A percentile compares a stretch with the other conserved stretches of the same genome.
These are phyloP conservation scores for Phytophthora multivora DNA, from an alignment of 352 stramenopile species.

Conservation along the genomic window DNA sequence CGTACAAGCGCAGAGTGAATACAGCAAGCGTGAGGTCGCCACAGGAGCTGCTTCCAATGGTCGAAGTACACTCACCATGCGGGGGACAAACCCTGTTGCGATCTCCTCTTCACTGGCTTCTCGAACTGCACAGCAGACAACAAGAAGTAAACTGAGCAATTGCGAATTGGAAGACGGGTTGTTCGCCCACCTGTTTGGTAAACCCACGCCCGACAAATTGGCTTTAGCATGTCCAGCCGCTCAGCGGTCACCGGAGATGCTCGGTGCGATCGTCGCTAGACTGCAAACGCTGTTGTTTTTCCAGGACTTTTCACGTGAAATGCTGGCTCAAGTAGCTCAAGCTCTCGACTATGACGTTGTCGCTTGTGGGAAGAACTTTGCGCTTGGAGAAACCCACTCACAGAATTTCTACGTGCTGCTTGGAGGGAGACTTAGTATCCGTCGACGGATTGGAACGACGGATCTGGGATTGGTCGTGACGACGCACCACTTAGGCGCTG, in stretches of 20 bases:
- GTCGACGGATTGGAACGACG: conserved; percentile 49
- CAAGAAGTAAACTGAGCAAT: conserved; percentile 21
- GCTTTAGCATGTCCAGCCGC: conserved; percentile 53
- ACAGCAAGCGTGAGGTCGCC: conserved; percentile 45
- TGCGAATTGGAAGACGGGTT: conserved; percentile 62
- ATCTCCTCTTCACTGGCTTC: neutral
- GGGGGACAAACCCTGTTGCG: neutral
- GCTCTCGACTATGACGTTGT: conserved; percentile 76
- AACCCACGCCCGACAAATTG: conserved; percentile 65
- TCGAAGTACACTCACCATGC: conserved; percentile 34
- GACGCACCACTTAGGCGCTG: conserved; percentile 64
- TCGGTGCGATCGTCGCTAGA: conserved; percentile 50
- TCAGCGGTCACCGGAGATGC: conserved; percentile 47
- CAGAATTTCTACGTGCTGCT: conserved; percentile 76
- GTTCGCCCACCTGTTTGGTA: conserved; percentile 71
- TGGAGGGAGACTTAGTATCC: conserved; percentile 58
- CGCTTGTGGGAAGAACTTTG: conserved; percentile 61
- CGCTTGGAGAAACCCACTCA: conserved; percentile 57
- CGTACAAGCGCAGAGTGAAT: conserved; percentile 52
- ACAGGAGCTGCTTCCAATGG: conserved; percentile 1
- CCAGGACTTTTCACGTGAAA: conserved; percentile 57
- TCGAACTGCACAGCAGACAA: conserved; percentile 12
- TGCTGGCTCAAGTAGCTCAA: conserved; percentile 48
- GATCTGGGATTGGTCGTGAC: conserved; percentile 68
- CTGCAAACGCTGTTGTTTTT: conserved; percentile 71